These are phyloP conservation scores for Scedosporium dehoogii DNA, from an alignment of 2,329 filamentous ascomycete genomes.

Conservation along the genomic window DNA sequence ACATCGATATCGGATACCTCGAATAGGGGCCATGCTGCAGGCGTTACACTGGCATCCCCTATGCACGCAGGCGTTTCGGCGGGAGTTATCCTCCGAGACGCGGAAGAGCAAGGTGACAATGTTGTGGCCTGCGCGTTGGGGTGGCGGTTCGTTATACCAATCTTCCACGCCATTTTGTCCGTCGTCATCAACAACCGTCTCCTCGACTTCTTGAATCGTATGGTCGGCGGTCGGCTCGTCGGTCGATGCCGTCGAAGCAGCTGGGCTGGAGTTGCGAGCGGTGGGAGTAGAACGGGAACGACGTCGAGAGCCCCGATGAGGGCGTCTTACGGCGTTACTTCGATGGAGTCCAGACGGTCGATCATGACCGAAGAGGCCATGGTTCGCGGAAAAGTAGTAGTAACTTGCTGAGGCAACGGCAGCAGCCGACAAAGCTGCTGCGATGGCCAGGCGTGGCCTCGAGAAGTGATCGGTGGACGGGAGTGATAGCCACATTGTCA, in stretches of 20 bases:
- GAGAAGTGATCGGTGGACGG: conserved; percentile 43
- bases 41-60: conserved; percentile 86
- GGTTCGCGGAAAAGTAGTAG: conserved; percentile 34
- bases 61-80: conserved; percentile 81
- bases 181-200: conserved; percentile 26
- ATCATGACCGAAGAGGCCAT: conserved; percentile 12
- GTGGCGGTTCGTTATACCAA: conserved; percentile 41
- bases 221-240: conserved; percentile 34
- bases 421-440: conserved; percentile 41
- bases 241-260: conserved; percentile 29
- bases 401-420: conserved; percentile 49
- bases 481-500: conserved; percentile 35
- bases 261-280: conserved; percentile 13
- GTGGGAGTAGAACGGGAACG: conserved; percentile 6
- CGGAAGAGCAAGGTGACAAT: conserved; percentile 79
- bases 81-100: conserved; percentile 87
- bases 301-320: conserved; percentile 24
- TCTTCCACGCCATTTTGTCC: conserved; percentile 28
- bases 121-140: conserved; percentile 58
- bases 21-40: conserved; percentile 80
- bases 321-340: conserved; percentile 56
- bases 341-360: conserved; percentile 38
- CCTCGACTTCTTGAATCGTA: conserved; percentile 24
- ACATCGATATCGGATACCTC: conserved; percentile 86
- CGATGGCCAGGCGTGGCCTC: conserved; percentile 43